These are phyloP conservation scores for Acanthamoeba culbertsoni DNA, from an alignment of 208 protist genomes.

Conservation along the genomic window DNA sequence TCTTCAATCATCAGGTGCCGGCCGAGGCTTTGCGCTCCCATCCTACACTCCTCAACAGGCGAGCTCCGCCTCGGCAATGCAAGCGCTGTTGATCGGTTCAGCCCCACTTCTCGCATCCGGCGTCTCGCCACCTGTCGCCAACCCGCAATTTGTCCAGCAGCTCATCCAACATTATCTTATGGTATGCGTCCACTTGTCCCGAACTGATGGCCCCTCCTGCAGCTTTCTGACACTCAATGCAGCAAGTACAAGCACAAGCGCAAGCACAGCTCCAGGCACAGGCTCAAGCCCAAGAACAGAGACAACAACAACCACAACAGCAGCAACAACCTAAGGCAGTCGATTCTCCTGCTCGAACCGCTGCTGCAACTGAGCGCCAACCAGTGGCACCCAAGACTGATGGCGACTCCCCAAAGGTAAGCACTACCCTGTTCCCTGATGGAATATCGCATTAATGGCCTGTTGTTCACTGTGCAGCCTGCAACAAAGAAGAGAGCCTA, in stretches of 20 bases:
- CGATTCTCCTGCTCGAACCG: no score
- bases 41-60: not conserved
- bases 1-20: no score
- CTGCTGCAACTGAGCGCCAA: no score
- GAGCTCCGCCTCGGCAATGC: not conserved
- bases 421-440: no score
- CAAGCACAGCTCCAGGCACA: not conserved
- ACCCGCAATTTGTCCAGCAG: constrained; percentile 4
- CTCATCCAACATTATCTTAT: not conserved
- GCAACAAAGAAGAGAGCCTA: not conserved
- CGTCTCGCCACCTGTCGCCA: not conserved
- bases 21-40: not conserved
- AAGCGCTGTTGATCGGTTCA: not conserved
- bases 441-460: no score
- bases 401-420: not conserved
- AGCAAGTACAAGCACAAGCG: not conserved
- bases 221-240: not conserved
- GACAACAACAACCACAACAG: not conserved
- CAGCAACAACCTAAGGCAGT: not conserved
- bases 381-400: no score
- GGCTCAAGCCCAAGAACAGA: not conserved
- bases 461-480: no score
- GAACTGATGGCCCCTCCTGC: not conserved
- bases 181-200: not conserved
- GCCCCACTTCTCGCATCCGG: not conserved